phyloP scores from a whole-genome alignment of 805 yeast genomes.

The Pichia nanzhaoensis region DNA sequence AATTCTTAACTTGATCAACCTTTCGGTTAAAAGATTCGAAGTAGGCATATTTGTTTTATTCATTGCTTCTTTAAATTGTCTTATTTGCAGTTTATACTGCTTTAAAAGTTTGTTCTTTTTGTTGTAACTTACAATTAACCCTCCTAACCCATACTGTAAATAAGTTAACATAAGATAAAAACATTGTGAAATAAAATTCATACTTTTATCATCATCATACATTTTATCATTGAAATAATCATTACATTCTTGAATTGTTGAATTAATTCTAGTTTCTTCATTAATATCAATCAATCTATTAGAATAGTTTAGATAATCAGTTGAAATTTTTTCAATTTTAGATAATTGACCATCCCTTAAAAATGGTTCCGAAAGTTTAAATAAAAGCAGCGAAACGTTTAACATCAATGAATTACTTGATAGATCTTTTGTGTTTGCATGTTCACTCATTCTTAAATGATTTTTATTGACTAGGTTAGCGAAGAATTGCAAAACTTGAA shows the following conservation, averaged over 20 bases:
- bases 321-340: slow-evolving; percentile 73
- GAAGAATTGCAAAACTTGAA: slow-evolving; percentile 58
- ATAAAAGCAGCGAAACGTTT: slow-evolving; percentile 61
- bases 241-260: slow-evolving; percentile 65
- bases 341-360: slow-evolving; percentile 46
- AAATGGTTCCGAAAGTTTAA: slow-evolving; percentile 78
- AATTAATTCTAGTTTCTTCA: slow-evolving; percentile 79
- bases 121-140: slow-evolving; percentile 52
- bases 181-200: slow-evolving; percentile 86
- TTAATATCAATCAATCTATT: slow-evolving; percentile 51
- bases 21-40: slow-evolving; percentile 26
- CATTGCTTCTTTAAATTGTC: slow-evolving; percentile 39
- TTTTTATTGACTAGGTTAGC: slow-evolving; percentile 70
- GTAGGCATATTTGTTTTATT: slow-evolving; percentile 11
- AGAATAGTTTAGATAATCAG: slow-evolving; percentile 53
- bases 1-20: slow-evolving; percentile 24
- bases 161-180: slow-evolving; percentile 75
- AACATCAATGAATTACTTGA: slow-evolving; percentile 79
- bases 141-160: slow-evolving; percentile 85
- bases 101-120: slow-evolving; percentile 44
- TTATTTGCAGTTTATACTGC: slow-evolving; percentile 47
- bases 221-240: slow-evolving; percentile 43
- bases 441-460: slow-evolving; percentile 83
- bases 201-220: slow-evolving; percentile 25
- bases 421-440: slow-evolving; percentile 57